Evolutionary conservation across 148 eudicot species (phyloP).

Genomic region (Rhododendron henanense): DNA sequence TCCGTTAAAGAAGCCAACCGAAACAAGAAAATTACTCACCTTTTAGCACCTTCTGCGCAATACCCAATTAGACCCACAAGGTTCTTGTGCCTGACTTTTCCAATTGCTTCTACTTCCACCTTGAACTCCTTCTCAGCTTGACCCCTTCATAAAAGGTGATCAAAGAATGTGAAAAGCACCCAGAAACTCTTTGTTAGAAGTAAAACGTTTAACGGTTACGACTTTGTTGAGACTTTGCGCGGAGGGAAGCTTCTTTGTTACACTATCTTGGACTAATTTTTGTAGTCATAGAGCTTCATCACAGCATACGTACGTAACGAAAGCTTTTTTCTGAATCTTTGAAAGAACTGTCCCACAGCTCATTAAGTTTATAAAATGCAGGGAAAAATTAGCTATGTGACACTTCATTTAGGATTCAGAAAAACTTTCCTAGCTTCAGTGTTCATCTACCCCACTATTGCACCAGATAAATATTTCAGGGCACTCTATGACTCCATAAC

Average conservation of each 20-base stretch:
- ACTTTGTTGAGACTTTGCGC: not conserved
- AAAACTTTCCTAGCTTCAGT: not conserved
- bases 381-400: not conserved
- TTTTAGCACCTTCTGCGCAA: slow-evolving; percentile 83
- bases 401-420: not conserved
- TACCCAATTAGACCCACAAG: slow-evolving; percentile 85
- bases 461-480: not conserved
- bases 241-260: not conserved
- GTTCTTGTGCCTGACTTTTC: slow-evolving; percentile 92
- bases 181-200: not conserved
- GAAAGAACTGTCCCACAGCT: not conserved
- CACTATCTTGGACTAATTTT: not conserved
- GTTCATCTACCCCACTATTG: not conserved
- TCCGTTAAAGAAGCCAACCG: not conserved
- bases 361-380: not conserved
- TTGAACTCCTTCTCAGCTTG: slow-evolving; percentile 95
- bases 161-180: not conserved
- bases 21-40: slow-evolving; percentile 37
- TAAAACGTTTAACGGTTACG: not conserved
- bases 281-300: not conserved
- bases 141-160: slow-evolving; percentile 49
- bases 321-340: not conserved
- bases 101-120: slow-evolving; percentile 99
- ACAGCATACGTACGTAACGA: not conserved
- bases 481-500: not conserved